Evolutionary conservation across 2,329 filamentous ascomycete species (phyloP), one percentile per base, ranked within the genome.

Genomic region (Endothia cerciana): DNA sequence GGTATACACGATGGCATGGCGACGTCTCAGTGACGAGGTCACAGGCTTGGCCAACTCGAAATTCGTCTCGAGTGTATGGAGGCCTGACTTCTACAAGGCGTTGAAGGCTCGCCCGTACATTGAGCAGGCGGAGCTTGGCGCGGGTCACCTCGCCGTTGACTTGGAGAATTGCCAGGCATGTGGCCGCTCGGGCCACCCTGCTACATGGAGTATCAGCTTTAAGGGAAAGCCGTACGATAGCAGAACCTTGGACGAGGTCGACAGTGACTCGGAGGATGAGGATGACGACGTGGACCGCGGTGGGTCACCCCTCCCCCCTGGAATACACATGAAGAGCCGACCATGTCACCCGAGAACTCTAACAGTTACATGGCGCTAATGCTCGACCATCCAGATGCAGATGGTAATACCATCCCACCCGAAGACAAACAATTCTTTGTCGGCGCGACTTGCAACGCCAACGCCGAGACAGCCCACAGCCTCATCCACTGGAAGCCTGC

Each of bases 401-500:
- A 81, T 61, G 77, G 75, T 57, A 82, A 73, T 72, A 49, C 65
- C 13, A 73, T 78, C 38, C 72, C 73, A 22, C 71, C 71, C 68
- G 75, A 69, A 59, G 78, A 68, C 76, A 87, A 70, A 33, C 65
- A 73, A 47, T 82, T 79, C 78, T 65, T 68, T 43, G 74, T 82
- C 15, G 80, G 80, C 40, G 70, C 69, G 15, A 74, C 77, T 15
- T 82, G 80, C 74, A 74, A 76, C 70, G 78, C 78, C 68, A 81
- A 84, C 58, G 91, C 91, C 0, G 82, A 87, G 69, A 89, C 89
- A 47, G 89, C 90, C 0, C 91, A 94, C 73, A 84, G 83, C 0
- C 82, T 94, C 3, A 83, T 87, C 4, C 92, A 95, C 77, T 94
- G 92, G 92, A 89, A 89, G 65, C 86, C 85, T 67, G 85, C 88